Conservation (phyloP, 2,329 filamentous ascomycete species). For the Gnomoniopsis smithogilvyi region DNA sequence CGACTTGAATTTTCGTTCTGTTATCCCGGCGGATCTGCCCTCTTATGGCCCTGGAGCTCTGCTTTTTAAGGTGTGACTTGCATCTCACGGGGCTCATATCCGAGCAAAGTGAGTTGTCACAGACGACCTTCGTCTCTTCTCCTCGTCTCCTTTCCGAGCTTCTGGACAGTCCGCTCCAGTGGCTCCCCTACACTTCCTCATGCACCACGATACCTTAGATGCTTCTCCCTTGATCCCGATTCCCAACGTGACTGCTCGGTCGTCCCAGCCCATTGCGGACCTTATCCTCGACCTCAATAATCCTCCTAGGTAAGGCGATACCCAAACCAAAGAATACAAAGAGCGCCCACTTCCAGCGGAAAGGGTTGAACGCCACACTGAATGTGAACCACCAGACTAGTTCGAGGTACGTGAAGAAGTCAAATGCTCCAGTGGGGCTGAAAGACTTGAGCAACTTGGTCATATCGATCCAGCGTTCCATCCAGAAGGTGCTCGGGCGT, state of each 20-base stretch:
- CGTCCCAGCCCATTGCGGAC: constrained; percentile 50
- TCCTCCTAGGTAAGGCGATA: constrained; percentile 57
- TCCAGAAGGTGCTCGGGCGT: constrained; percentile 67
- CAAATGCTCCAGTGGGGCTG: constrained; percentile 73
- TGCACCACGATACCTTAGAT: not conserved
- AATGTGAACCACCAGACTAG: constrained; percentile 84
- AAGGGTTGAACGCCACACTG: constrained; percentile 75
- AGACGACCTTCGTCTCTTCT: too few relatives aligned
- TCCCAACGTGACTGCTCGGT: constrained; percentile 6
- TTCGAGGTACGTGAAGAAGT: constrained; percentile 88
- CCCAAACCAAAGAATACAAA: constrained; percentile 81
- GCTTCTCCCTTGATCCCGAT: constrained; percentile 11
- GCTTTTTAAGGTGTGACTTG: too few relatives aligned
- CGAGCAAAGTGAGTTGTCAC: too few relatives aligned
- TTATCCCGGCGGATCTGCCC: too few relatives aligned
- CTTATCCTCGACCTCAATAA: constrained; percentile 65
- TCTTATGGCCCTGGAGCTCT: too few relatives aligned
- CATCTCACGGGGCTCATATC: too few relatives aligned
- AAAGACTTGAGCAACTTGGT: constrained; percentile 67
- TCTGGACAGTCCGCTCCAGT: not conserved
- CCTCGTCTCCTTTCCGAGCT: too few relatives aligned
- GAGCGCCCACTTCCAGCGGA: constrained; percentile 84
- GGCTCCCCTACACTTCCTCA: too few relatives aligned
- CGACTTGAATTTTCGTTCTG: too few relatives aligned
- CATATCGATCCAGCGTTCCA: constrained; percentile 85